Evolutionary conservation across 345 rosid species (phyloP).

Genomic region (Hibiscus tridactylites): DNA sequence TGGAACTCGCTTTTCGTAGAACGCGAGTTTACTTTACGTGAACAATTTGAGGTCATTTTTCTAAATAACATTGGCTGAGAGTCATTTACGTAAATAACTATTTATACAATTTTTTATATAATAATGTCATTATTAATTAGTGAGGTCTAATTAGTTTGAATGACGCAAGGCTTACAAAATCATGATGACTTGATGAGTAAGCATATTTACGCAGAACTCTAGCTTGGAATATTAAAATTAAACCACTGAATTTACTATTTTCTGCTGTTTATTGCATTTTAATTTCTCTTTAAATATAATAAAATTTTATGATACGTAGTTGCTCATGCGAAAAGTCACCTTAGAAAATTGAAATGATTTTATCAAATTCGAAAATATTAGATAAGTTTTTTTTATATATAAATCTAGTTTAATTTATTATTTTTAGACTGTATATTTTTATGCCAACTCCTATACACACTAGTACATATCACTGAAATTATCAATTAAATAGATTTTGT

Average conservation of each 20-base stretch:
- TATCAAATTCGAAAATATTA: background rate
- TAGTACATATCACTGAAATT: too few relatives aligned
- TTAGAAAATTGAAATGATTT: background rate
- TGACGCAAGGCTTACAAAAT: background rate
- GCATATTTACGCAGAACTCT: background rate
- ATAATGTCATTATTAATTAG: background rate
- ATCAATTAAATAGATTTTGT: too few relatives aligned
- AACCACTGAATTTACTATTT: background rate
- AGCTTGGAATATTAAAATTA: background rate
- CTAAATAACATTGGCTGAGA: too few relatives aligned
- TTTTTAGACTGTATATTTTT: background rate
- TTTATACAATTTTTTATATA: too few relatives aligned
- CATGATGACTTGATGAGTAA: background rate
- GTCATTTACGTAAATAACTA: too few relatives aligned
- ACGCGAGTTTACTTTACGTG: too few relatives aligned
- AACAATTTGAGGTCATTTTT: too few relatives aligned
- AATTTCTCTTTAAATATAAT: background rate
- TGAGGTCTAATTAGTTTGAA: background rate
- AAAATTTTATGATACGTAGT: background rate
- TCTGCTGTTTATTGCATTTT: background rate
- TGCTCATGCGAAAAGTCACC: background rate
- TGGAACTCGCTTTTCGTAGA: too few relatives aligned
- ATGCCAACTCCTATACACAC: too few relatives aligned
- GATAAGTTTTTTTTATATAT: background rate
- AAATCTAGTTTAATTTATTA: background rate